These are phyloP conservation scores for Nemania serpens DNA, from an alignment of 2,329 filamentous ascomycete genomes.

Conservation along the genomic window DNA sequence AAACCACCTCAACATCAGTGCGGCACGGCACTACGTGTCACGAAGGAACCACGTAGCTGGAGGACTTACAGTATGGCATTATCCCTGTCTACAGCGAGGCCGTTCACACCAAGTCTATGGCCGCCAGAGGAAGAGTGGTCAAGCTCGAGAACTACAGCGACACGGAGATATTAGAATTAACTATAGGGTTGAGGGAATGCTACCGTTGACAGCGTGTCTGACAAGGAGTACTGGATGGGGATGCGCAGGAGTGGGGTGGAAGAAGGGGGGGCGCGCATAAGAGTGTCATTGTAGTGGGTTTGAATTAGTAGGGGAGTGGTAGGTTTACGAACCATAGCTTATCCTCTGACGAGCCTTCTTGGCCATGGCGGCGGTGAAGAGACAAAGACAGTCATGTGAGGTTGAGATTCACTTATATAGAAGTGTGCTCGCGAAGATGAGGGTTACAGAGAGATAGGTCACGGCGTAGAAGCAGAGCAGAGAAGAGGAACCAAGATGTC, in stretches of 20 bases:
- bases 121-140: conserved; percentile 69
- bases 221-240: not conserved
- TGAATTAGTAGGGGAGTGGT: not conserved
- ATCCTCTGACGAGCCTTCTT: conserved; percentile 69
- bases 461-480: not conserved
- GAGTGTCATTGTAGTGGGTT: too few species aligned
- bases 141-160: conserved; percentile 59
- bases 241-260: conserved; percentile 5
- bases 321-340: conserved; percentile 62
- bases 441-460: not conserved
- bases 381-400: conserved; percentile 27
- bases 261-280: conserved; percentile 34
- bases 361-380: conserved; percentile 53
- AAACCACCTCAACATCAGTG: not conserved
- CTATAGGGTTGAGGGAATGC: conserved; percentile 2
- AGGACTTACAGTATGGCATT: conserved; percentile 81
- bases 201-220: not conserved
- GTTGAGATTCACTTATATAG: conserved; percentile 8
- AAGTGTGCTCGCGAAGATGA: conserved; percentile 7
- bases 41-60: too few species aligned
- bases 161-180: conserved; percentile 23
- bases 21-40: not conserved
- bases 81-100: conserved; percentile 81
- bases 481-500: not conserved
- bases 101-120: conserved; percentile 93